These are phyloP conservation scores for Aureobasidium sp. DNA, from an alignment of 2,329 filamentous ascomycete species.

Conservation along the genomic window DNA sequence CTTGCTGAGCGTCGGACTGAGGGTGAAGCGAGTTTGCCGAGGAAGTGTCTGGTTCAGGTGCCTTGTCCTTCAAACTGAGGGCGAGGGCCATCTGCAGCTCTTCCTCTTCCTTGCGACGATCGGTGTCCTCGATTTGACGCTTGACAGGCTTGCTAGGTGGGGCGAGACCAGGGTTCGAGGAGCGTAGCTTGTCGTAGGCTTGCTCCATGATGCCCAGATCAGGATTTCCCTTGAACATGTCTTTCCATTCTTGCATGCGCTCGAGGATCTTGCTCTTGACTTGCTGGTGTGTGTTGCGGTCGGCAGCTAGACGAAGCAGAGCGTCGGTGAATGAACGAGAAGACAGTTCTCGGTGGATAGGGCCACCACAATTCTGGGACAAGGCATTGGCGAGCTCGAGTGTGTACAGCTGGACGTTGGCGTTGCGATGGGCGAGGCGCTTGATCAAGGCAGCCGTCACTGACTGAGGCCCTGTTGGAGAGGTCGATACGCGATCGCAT, in stretches of 20 bases:
- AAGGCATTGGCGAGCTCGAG: slow-evolving; percentile 88
- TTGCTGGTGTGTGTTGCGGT: slow-evolving; percentile 88
- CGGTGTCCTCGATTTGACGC: slow-evolving; percentile 77
- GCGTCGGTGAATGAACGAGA: slow-evolving; percentile 92
- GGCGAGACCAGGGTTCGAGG: slow-evolving; percentile 69
- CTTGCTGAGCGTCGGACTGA: slow-evolving; percentile 43
- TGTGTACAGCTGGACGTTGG: slow-evolving; percentile 92
- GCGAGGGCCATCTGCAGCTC: slow-evolving; percentile 94
- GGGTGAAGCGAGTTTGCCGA: slow-evolving; percentile 20
- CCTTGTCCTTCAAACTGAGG: slow-evolving; percentile 83
- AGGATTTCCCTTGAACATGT: slow-evolving; percentile 83
- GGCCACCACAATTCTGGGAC: slow-evolving; percentile 81
- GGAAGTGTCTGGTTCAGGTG: slow-evolving; percentile 16
- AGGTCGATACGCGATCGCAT: slow-evolving; percentile 30
- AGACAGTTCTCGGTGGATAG: slow-evolving; percentile 81
- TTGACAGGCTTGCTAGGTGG: slow-evolving; percentile 90
- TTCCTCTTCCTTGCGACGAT: slow-evolving; percentile 92
- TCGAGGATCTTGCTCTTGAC: slow-evolving; percentile 97
- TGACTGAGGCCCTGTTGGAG: slow-evolving; percentile 26
- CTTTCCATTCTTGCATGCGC: slow-evolving; percentile 91
- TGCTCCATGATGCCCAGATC: slow-evolving; percentile 97
- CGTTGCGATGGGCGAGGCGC: slow-evolving; percentile 83
- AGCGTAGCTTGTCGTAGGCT: slow-evolving; percentile 80
- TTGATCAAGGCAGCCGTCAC: slow-evolving; percentile 86
- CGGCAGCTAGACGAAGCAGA: slow-evolving; percentile 78